Evolutionary conservation across 192 early-diverging fungal genomes (phyloP), one percentile per base, ranked within the genome.

Genomic region (Entrophospora sp.): DNA sequence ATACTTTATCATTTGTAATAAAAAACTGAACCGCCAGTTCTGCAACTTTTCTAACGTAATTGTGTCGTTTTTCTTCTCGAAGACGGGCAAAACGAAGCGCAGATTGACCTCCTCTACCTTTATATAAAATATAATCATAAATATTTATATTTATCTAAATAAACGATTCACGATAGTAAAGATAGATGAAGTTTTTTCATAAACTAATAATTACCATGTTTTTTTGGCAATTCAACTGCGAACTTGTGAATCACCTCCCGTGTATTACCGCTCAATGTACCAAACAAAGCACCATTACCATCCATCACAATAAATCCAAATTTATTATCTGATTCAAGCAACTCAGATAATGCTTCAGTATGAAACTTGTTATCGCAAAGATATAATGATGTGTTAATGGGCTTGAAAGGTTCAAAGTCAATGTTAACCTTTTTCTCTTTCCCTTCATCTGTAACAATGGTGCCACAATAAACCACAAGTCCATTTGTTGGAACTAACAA

Each of bases 281-380:
- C 97, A 73, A 95, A 99, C 30, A 99, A 78, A 14, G 90, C 82
- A 46, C 97, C 97, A 80, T 91, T 91, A 88, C 97, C 97, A 76
- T 99, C 97, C 88, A 99, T 95, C 57, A 99, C 83, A 72, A 99
- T 96, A 71, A 99, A 99, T 18, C 97, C 97, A 64, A 97, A 99
- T 68, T 87, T 88, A 76, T 88, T 85, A 84, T 99, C 97, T 27
- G 85, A 82, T 72, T 99, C 94, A 34, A 99, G 78, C 61, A 99
- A 76, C 73, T 94, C 93, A 10, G 85, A 81, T 37, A 99, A 79
- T 10, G 91, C 89, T 76, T 97, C 92, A 13, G 92, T 93, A 68
- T 99, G 97, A 86, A 99, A 99, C 76, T 96, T 95, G 88, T 97
- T 99, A 77, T 99, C 97, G 75, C 94, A 95, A 60, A 94, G 78